Base-by-base conservation (phyloP, 257 asterid genomes). In the Misopates orontium region DNA sequence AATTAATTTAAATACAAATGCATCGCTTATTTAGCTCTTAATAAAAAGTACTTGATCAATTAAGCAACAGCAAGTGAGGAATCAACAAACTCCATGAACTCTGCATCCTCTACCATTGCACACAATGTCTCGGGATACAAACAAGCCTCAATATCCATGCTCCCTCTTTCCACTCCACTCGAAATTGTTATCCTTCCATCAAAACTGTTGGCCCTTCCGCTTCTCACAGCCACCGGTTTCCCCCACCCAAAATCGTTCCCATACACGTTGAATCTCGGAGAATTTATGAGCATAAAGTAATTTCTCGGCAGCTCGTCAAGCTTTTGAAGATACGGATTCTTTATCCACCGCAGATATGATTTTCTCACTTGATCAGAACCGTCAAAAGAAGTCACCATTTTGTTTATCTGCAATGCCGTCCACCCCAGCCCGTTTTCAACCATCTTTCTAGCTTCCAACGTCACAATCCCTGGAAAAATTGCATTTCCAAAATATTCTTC, bases 401-500 rank as follows among this genome's bases (percentile, higher is more conserved):
- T 53, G 45, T 83, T 75, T 14, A 85, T 62, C 70, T 76, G 71
- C 80, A 60, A 31, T 19, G 89, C 82, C 3, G 74, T 73, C 89
- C 87, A 80, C 2, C 87, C 89, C 5, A 73, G 8, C 19, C 87
- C 85, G 8, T 69, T 58, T 15, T 54, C 49, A 10, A 69, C 40
- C 9, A 85, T 47, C 40, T 80, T 20, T 1, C 54, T 54, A 3
- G 66, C 71, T n/a, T 75, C 47, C 3, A 60, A 25, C 8, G 78
- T 73, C 11, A 77, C 53, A 11, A 17, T 0, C 20, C 73, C 69
- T 2, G 60, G 19, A 4, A 76, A 56, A 47, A 74, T 28, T 5
- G 86, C 85, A 28, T 82, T 83, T 0, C 87, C 87, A 36, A 83
- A 85, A 66, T 82, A 82, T 5, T 71, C 87, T 15, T 80, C 76